Percentiles rank a stretch among this genome's conserved stretches.
phyloP scores from a whole-genome alignment of 2,329 filamentous ascomycete species.

The Cercospora sp. region DNA sequence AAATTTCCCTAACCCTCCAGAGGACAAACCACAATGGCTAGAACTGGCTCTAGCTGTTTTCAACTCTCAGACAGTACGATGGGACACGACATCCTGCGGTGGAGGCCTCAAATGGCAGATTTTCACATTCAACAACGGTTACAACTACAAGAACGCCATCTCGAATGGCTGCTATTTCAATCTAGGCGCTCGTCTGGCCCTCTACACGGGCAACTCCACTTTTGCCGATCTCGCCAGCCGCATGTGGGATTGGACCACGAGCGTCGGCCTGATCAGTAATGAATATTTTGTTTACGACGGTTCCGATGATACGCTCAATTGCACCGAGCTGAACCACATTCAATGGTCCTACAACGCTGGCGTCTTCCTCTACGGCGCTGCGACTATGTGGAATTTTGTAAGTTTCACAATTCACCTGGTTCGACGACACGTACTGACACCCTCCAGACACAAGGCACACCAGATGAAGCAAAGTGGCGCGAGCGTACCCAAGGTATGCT shows the following conservation, averaged over 20 bases:
- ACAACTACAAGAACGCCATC: conserved; percentile 52
- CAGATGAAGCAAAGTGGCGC: conserved; percentile 27
- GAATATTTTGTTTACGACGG: conserved; percentile 50
- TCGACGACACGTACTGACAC: conserved; percentile 3
- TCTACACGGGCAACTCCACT: conserved; percentile 49
- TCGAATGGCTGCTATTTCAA: conserved; percentile 57
- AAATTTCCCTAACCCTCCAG: conserved; percentile 49
- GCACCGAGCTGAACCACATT: conserved; percentile 46
- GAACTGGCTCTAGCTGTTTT: conserved; percentile 48
- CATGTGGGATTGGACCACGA: conserved; percentile 40
- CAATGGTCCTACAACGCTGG: conserved; percentile 52
- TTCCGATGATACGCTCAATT: conserved; percentile 47
- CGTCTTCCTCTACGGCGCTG: conserved; percentile 48
- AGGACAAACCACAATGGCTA: conserved; percentile 47
- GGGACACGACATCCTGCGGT: conserved; percentile 41
- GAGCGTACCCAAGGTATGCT: conserved; percentile 31
- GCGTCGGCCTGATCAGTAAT: conserved; percentile 57
- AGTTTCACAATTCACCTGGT: background rate
- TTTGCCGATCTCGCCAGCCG: conserved; percentile 63
- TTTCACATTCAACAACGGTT: conserved; percentile 53
- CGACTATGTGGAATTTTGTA: conserved; percentile 51
- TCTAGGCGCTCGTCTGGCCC: conserved; percentile 46
- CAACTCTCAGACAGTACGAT: conserved; percentile 43
- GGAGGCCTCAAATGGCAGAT: conserved; percentile 41
- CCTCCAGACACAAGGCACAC: conserved; percentile 27